Evolutionary conservation across 2,329 filamentous ascomycete genomes (phyloP), one percentile per base, ranked within the genome.

Genomic region (Eutypella sp.): DNA sequence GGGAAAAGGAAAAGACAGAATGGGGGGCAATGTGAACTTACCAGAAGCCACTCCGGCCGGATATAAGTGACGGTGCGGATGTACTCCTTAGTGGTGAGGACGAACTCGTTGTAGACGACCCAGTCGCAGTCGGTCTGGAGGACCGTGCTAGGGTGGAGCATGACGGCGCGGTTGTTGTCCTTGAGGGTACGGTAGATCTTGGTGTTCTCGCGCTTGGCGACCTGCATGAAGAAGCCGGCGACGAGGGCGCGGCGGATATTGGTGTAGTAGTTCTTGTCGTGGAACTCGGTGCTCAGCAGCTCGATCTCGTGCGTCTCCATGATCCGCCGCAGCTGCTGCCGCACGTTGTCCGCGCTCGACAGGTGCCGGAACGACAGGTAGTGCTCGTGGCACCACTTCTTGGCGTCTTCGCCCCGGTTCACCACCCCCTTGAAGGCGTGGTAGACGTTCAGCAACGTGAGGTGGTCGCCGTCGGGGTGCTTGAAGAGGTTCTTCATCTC

Each of bases 181-280:
- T 97, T 99, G 65, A 99, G 85, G 2, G 93, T 99, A 52, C 85
- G 83, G 71, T 99, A 99, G 36, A 88, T 81, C 76, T 97, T 97
- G 62, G 81, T 84, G 42, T 81, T 82, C 62, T 97, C 90, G 64
- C 87, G 89, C 82, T 95, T 96, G 48, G 93, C 95, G 19, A 97
- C 89, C 67, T 99, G 93, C 93, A 99, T 99, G 77, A 99, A 99
- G 78, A 99, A 99, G 27, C 95, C 93, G 1, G 91, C 81, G 11
- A 96, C 85, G 13, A 99, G 78, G 8, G 93, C 92, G 31, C 90
- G 84, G 38, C 92, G 87, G 60, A 99, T 99, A 67, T 99, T 99
- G 66, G 83, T 89, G 70, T 97, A 99, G 74, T 99, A 99, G 63
- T 95, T 89, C 75, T 95, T 96, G 71, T 97, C 85, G 59, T 91